These are phyloP conservation scores for Solidago caesia DNA, from an alignment of 129 eudicot genomes.

Conservation along the genomic window DNA sequence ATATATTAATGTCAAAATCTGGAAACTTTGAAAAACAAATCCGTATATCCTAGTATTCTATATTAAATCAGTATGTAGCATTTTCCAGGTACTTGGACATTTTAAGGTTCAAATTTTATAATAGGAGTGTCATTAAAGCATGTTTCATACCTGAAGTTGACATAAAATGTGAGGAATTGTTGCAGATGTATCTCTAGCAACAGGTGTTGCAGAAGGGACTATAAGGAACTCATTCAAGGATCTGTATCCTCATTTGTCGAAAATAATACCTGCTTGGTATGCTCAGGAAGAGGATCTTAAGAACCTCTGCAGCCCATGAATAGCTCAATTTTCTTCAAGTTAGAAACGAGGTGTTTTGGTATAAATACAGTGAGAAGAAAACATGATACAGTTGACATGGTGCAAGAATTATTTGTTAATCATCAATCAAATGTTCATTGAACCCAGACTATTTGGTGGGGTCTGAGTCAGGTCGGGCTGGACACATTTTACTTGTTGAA, in stretches of 20 bases:
- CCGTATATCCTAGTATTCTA: neutral
- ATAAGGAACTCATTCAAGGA: constrained; percentile 69
- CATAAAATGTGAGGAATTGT: neutral
- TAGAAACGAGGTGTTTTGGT: neutral
- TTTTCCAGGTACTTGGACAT: neutral
- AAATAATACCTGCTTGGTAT: constrained; percentile 69
- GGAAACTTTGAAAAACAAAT: neutral
- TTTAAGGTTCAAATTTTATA: neutral
- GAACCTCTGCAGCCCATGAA: constrained; percentile 43
- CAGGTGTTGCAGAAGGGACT: constrained; percentile 71
- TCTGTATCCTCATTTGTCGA: constrained; percentile 54
- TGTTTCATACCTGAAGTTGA: neutral
- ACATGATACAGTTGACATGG: neutral
- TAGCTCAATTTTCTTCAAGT: neutral
- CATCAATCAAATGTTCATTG: neutral
- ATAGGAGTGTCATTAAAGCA: neutral
- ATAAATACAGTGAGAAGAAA: neutral
- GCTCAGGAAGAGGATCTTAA: constrained; percentile 62
- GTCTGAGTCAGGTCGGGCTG: too few species aligned
- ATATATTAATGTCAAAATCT: neutral
- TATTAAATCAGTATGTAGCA: neutral
- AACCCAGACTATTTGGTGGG: too few species aligned
- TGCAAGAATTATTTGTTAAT: neutral
- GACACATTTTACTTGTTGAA: too few species aligned
- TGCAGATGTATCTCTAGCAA: constrained; percentile 64